A percentile compares a stretch with the other conserved stretches of the same genome.
These are phyloP conservation scores for Kalanchoe fedtschenkoi DNA, from an alignment of 164 flowering plant genomes.

Conservation along the genomic window DNA sequence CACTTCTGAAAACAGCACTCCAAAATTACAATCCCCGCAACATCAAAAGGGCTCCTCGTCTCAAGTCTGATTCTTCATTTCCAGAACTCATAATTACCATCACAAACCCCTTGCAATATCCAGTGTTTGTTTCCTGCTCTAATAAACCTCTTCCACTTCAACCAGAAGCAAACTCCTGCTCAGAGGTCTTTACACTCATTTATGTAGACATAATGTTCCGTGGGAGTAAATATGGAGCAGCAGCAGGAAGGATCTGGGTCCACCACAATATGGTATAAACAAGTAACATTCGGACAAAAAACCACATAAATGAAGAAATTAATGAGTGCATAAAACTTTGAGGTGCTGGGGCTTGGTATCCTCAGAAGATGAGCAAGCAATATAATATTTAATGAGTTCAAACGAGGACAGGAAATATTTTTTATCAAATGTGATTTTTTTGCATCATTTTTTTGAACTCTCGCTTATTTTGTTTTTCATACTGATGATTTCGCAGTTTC, in stretches of 20 bases:
- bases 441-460: no score
- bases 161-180: not conserved
- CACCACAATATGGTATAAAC: not conserved
- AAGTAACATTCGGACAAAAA: not conserved
- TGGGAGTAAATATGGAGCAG: not conserved
- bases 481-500: no score
- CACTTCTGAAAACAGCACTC: not conserved
- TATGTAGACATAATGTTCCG: not conserved
- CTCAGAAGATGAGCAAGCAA: not conserved
- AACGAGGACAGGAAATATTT: no score
- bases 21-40: not conserved
- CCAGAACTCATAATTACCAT: not conserved
- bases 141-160: not conserved
- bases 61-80: not conserved
- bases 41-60: not conserved
- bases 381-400: not conserved
- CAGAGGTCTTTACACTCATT: not conserved
- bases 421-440: no score
- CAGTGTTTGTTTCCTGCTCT: no score
- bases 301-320: not conserved
- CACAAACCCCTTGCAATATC: no score
- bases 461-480: no score
- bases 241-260: not conserved
- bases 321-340: not conserved
- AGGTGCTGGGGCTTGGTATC: not conserved